Conservation (phyloP, 2,329 filamentous ascomycete genomes). For the Trichophyton equinum region DNA sequence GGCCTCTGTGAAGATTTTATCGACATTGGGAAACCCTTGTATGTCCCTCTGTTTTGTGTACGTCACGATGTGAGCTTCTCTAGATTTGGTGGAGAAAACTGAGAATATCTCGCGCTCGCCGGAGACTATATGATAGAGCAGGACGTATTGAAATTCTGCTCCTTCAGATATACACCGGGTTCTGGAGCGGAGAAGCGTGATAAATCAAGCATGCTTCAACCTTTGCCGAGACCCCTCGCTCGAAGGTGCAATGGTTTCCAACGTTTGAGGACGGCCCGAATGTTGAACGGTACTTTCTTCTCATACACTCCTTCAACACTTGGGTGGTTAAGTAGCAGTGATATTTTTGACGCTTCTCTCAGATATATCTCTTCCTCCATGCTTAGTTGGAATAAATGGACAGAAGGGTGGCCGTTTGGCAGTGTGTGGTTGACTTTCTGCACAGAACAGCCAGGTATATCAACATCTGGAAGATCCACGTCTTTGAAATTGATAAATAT, state of each 20-base stretch:
- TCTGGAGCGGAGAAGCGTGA: conserved; percentile 55
- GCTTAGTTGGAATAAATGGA: conserved; percentile 86
- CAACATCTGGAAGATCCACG: conserved; percentile 75
- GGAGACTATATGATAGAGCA: conserved; percentile 81
- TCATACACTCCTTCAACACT: conserved; percentile 98
- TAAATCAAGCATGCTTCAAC: conserved; percentile 90
- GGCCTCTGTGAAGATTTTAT: conserved; percentile 73
- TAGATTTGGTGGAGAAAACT: conserved; percentile 70
- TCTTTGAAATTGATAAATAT: conserved; percentile 86
- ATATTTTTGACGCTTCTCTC: conserved; percentile 69
- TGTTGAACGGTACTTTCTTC: conserved; percentile 73
- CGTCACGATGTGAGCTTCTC: conserved; percentile 77
- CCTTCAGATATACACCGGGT: conserved; percentile 60
- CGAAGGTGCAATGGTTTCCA: conserved; percentile 84
- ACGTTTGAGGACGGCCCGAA: conserved; percentile 79
- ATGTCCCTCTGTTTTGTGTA: conserved; percentile 69
- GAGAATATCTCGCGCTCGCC: conserved; percentile 90
- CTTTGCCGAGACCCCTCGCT: conserved; percentile 86
- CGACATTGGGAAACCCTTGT: conserved; percentile 79
- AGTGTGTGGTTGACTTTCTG: conserved; percentile 90
- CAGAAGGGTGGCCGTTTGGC: conserved; percentile 87
- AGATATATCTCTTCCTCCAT: conserved; percentile 83
- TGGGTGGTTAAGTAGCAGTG: conserved; percentile 73
- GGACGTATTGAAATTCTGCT: conserved; percentile 68
- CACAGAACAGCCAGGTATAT: conserved; percentile 71